Conservation (phyloP, 495 filamentous ascomycete species). For the Penicillium silybi region DNA sequence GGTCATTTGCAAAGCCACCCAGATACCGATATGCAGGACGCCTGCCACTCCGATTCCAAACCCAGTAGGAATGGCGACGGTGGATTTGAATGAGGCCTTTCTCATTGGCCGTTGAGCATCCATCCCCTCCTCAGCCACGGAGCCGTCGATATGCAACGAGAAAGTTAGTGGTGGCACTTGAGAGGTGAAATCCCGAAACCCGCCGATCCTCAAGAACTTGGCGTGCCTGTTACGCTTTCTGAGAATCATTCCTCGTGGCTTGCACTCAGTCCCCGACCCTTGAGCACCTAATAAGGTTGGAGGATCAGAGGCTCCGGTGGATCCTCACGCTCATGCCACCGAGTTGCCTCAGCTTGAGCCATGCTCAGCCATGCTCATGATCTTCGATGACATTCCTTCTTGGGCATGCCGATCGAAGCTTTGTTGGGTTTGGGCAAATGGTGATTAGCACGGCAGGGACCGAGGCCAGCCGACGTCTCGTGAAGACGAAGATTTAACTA, state of each 20-base stretch:
- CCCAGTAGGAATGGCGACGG: background rate
- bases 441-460: conserved; percentile 3
- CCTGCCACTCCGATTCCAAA: background rate
- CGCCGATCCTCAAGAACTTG: conserved; percentile 8
- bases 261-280: background rate
- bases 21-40: background rate
- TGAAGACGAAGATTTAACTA: conserved; percentile 7
- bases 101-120: conserved; percentile 5
- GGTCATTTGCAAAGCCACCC: conserved; percentile 4
- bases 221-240: background rate
- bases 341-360: conserved; percentile 3
- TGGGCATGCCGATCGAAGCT: conserved; percentile 3
- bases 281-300: conserved; percentile 12
- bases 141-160: background rate
- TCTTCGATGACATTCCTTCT: background rate
- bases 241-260: conserved; percentile 6
- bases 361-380: background rate
- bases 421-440: background rate
- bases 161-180: conserved; percentile 1
- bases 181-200: background rate
- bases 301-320: conserved; percentile 16
- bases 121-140: conserved; percentile 1
- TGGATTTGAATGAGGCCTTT: background rate
- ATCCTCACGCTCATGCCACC: conserved; percentile 22
- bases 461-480: conserved; percentile 18